Conservation (phyloP, 2,329 filamentous ascomycete genomes). For the Alternaria arborescens region DNA sequence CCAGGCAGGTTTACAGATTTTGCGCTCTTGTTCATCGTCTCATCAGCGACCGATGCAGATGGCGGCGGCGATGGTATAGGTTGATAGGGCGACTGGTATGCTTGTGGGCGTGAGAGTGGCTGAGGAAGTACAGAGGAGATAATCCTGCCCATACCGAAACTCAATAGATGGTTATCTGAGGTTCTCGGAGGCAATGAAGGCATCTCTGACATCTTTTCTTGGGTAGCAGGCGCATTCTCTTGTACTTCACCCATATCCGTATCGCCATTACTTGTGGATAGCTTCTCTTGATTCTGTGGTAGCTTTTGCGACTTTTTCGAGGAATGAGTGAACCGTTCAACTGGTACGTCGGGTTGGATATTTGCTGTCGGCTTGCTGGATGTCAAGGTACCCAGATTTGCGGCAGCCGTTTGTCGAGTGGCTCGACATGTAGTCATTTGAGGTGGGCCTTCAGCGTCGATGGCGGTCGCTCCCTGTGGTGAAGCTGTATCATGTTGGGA, state of each 20-base stretch:
- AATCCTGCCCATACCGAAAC: neutral
- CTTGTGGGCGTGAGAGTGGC: neutral
- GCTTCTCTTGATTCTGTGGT: neutral
- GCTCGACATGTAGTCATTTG: slow-evolving; percentile 24
- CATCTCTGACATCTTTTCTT: neutral
- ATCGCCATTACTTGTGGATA: neutral
- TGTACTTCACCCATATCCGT: neutral
- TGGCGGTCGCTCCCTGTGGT: neutral
- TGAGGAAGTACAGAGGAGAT: neutral
- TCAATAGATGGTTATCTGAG: neutral
- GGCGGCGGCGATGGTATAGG: neutral
- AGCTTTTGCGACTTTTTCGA: neutral
- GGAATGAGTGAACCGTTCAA: neutral
- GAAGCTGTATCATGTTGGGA: neutral
- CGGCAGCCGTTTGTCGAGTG: slow-evolving; percentile 20
- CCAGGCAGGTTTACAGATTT: neutral
- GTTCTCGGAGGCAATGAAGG: neutral
- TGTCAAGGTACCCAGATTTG: neutral
- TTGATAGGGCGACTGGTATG: slow-evolving; percentile 1
- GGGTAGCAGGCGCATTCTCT: neutral
- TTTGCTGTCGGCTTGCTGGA: neutral
- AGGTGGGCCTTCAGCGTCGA: neutral
- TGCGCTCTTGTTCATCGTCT: neutral
- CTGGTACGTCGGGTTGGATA: neutral
- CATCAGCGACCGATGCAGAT: neutral